Conservation (phyloP, 2,329 filamentous ascomycete genomes). For the Dothideomycetes sp. region DNA sequence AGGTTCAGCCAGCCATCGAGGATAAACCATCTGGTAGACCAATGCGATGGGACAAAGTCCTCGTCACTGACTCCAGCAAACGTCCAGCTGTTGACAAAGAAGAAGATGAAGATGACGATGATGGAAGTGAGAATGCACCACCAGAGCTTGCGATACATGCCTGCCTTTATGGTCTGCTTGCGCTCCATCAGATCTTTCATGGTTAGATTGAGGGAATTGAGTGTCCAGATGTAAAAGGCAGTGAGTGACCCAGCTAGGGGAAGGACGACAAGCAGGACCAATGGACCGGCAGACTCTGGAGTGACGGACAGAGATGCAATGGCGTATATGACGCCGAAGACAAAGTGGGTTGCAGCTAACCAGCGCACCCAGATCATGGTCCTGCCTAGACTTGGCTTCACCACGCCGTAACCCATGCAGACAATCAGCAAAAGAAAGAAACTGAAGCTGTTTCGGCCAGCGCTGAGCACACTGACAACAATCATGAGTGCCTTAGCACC, state of each 20-base stretch:
- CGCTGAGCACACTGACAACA: conserved; percentile 85
- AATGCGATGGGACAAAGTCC: conserved; percentile 90
- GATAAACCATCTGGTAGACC: conserved; percentile 96
- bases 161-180: conserved; percentile 84
- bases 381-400: conserved; percentile 81
- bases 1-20: conserved; percentile 95
- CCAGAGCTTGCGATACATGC: conserved; percentile 98
- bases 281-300: conserved; percentile 77
- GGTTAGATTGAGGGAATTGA: conserved; percentile 87
- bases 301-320: conserved; percentile 81
- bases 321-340: conserved; percentile 89
- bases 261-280: conserved; percentile 86
- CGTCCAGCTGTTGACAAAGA: conserved; percentile 95
- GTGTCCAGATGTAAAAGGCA: conserved; percentile 96
- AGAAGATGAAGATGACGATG: conserved; percentile 92
- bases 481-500: conserved; percentile 80
- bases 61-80: conserved; percentile 78
- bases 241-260: conserved; percentile 86
- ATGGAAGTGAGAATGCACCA: conserved; percentile 93
- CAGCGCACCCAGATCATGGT: conserved; percentile 92
- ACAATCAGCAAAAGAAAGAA: conserved; percentile 97
- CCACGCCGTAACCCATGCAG: conserved; percentile 98
- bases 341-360: conserved; percentile 83
- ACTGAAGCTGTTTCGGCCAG: conserved; percentile 90
- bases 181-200: conserved; percentile 93